Evolutionary conservation across 371 early-diverging fungal genomes (phyloP), one percentile per base, ranked within the genome.

Genomic region (Haplosporangium sp.): DNA sequence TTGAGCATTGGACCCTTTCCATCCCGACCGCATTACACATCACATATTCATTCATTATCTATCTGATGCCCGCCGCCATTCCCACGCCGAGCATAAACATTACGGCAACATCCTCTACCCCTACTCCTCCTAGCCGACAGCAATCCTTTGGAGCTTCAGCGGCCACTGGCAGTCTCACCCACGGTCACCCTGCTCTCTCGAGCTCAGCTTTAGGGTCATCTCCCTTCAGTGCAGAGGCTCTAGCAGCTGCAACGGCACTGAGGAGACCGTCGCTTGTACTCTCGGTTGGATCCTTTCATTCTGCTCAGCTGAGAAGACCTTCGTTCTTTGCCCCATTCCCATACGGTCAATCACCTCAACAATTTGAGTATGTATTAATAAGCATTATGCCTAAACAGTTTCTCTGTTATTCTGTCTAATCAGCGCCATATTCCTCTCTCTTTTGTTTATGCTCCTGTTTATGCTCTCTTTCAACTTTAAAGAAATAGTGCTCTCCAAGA

Each of bases 311-410:
- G 37, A 66, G 81, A 44, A 62, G 81, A 37, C 69, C 74, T 4
- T 79, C 79, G 42, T 79, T 79, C 68, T 79, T 79, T 47, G 79
- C 74, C 2, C 79, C 79, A 1, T 74, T 79, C 38, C 74, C 81
- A 6, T 79, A 79, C 39, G 63, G 71, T 45, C 74, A 74, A 68
- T 79, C 81, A 0, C 81, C 81, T 17, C 81, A 77, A 17, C 66
- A 71, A 7, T 65, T 71, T 2, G 81, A 79, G 81, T 79, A 79
- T 7, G 81, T 70, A 15, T 64, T 63, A 48, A 38, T 62, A 52
- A 37, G 61, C 39, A 44, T 39, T 10, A 55, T 55, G 34, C 35
- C 10, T 20, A 34, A 55, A 19, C 50, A 50, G n/a, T 10, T 45
- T 45, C 10, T 2, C 15, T 42, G 10, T 15, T 45, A 10, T 45